Evolutionary conservation across 2,329 filamentous ascomycete genomes (phyloP).

Genomic region (Plenodomus tracheiphilus): DNA sequence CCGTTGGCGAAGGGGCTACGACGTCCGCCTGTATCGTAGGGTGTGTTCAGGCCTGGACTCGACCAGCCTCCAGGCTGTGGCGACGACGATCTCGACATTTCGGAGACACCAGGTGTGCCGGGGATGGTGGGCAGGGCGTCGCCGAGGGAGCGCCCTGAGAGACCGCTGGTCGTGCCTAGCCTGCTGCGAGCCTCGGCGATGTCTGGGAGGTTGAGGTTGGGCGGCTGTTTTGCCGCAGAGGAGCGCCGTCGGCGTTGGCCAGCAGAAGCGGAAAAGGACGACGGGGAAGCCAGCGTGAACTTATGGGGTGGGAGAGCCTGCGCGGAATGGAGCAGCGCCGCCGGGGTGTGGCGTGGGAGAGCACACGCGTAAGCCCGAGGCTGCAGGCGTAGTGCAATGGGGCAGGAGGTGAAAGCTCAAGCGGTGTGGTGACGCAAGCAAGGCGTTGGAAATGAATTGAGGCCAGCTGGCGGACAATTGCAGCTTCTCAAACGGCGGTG

Average conservation of each 20-base stretch:
- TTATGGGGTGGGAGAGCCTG: slow-evolving; percentile 23
- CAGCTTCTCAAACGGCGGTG: slow-evolving; percentile 19
- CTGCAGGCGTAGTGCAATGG: slow-evolving; percentile 2
- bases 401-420: slow-evolving; percentile 8
- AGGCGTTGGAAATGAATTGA: slow-evolving; percentile 19
- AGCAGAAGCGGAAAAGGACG: slow-evolving; percentile 41
- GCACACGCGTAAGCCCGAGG: slow-evolving; percentile 15
- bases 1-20: slow-evolving; percentile 66
- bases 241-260: slow-evolving; percentile 47
- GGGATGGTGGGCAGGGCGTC: slow-evolving; percentile 43
- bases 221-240: slow-evolving; percentile 43
- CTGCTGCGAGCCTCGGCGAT: slow-evolving; percentile 26
- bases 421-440: slow-evolving; percentile 23
- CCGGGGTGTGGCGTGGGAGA: slow-evolving; percentile 27
- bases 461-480: slow-evolving; percentile 33
- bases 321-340: slow-evolving; percentile 26
- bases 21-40: slow-evolving; percentile 64
- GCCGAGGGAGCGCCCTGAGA: slow-evolving; percentile 35
- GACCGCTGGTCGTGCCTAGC: slow-evolving; percentile 38
- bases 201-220: slow-evolving; percentile 38
- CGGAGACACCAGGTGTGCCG: slow-evolving; percentile 38
- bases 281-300: slow-evolving; percentile 46
- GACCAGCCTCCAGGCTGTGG: slow-evolving; percentile 87
- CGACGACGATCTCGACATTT: slow-evolving; percentile 87
- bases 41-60: slow-evolving; percentile 75